Conservation (phyloP, 805 yeast genomes). For the Starmerella floris region DNA sequence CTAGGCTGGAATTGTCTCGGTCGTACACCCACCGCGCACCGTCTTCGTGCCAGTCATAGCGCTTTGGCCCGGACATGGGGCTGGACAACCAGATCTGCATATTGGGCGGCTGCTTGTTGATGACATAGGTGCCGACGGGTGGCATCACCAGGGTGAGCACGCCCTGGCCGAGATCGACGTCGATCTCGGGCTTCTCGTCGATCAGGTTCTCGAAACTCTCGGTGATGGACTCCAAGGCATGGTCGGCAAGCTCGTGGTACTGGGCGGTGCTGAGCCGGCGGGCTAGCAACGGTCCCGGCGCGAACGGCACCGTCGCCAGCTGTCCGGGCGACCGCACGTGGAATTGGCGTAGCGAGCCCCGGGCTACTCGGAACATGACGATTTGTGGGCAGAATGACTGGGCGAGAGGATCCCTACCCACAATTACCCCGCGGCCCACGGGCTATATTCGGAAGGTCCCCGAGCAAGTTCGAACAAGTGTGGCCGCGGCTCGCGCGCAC, state of each 20-base stretch:
- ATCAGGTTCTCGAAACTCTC: conserved; percentile 56
- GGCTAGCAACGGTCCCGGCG: neutral
- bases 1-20: conserved; percentile 43
- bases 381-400: too few relatives aligned
- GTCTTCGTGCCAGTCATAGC: conserved; percentile 58
- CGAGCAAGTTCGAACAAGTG: too few relatives aligned
- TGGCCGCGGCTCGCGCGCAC: too few relatives aligned
- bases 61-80: conserved; percentile 85
- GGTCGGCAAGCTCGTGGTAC: conserved; percentile 54
- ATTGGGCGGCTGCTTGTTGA: conserved; percentile 95
- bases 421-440: too few relatives aligned
- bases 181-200: conserved; percentile 51
- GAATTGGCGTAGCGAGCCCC: neutral
- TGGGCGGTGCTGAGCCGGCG: conserved; percentile 25
- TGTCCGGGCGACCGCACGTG: neutral
- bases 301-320: neutral
- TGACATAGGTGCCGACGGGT: conserved; percentile 69
- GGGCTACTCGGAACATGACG: neutral
- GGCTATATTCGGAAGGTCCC: too few relatives aligned
- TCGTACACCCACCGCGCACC: conserved; percentile 55
- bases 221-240: conserved; percentile 53
- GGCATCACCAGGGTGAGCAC: conserved; percentile 66
- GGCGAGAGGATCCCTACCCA: too few relatives aligned
- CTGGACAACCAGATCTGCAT: conserved; percentile 93
- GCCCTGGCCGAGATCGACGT: conserved; percentile 72